Base-by-base conservation (phyloP, 257 asterid genomes). In the Nicotiana benthamiana region DNA sequence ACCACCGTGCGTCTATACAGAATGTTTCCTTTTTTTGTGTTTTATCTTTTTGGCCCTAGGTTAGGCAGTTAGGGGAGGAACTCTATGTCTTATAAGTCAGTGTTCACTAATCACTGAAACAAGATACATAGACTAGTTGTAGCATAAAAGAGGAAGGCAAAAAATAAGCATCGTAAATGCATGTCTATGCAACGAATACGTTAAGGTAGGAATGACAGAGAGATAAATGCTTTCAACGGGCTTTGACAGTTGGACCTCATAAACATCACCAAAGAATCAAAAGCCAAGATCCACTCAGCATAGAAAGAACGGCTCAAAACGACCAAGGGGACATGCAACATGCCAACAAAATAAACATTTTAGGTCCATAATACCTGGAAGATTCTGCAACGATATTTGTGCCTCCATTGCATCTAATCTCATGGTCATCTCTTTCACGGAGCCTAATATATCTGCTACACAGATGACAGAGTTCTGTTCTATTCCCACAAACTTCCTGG, bases 401-500 rank as follows among this genome's bases (percentile, higher is more conserved):
- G 75, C 83, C 76, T 64, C 95, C 96, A 24, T 81, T 85, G 86
- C 99, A 96, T 72, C 87, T 86, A 80, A 86, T 90, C 82, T 88
- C 97, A 83, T 96, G 99, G 83, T 86, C 87, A 84, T 87, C 79
- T 79, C 85, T 92, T 87, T 94, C 97, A 18, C 92, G 92, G 61
- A 94, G 95, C 88, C 98, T 91, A 43, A 96, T 86, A 75, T 96
- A 96, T 87, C 88, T 91, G 87, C 86, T 90, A 87, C 98, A 95
- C 83, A 86, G 36, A 83, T 79, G 87, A 63, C 98, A 95, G 76
- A 86, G 82, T 83, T 95, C 98, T 51, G 98, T 95, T 68, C 98
- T 92, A 82, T 93, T 95, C 66, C 98, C 98, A 80, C 98, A 95
- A 32, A 91, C 94, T 86, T 95, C 98, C 99, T 96, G 90, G 60